phyloP scores from a whole-genome alignment of 768 basidiomycete genomes.

The Tulasnella sp. region DNA sequence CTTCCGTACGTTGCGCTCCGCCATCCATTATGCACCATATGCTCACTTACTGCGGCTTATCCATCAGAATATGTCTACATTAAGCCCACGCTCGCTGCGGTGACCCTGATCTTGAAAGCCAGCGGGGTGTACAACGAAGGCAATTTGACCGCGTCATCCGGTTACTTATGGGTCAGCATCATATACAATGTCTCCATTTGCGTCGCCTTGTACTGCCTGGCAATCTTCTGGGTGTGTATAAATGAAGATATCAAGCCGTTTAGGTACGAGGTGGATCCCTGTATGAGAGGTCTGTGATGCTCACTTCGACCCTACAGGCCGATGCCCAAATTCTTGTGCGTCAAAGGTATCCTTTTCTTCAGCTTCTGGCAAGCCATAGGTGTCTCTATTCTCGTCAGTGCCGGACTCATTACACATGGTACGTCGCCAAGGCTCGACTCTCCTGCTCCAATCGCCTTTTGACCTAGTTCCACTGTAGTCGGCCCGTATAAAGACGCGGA shows the following conservation, averaged over 20 bases:
- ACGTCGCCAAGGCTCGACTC: slow-evolving; percentile 5
- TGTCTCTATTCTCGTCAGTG: slow-evolving; percentile 80
- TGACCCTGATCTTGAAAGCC: slow-evolving; percentile 77
- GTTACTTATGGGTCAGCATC: slow-evolving; percentile 84
- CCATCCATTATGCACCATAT: background rate
- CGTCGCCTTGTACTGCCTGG: slow-evolving; percentile 76
- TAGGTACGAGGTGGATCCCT: slow-evolving; percentile 37
- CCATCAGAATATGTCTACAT: slow-evolving; percentile 90
- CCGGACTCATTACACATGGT: slow-evolving; percentile 55
- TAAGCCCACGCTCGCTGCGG: slow-evolving; percentile 79
- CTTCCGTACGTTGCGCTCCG: slow-evolving; percentile 48
- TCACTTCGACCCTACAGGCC: slow-evolving; percentile 35
- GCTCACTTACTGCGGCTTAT: background rate
- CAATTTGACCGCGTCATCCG: slow-evolving; percentile 68
- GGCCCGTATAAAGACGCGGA: slow-evolving; percentile 82
- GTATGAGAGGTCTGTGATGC: background rate
- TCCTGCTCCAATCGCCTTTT: too few species aligned
- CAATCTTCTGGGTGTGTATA: slow-evolving; percentile 94
- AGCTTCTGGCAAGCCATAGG: slow-evolving; percentile 94
- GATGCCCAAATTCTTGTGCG: slow-evolving; percentile 94
- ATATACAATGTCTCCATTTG: slow-evolving; percentile 36
- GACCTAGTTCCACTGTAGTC: too few species aligned
- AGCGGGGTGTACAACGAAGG: slow-evolving; percentile 85
- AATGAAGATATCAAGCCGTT: slow-evolving; percentile 82
- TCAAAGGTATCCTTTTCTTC: slow-evolving; percentile 97